A percentile compares a stretch with the other conserved stretches of the same genome.
These are phyloP conservation scores for Viola pubescens DNA, from an alignment of 441 rosid species.

Conservation along the genomic window DNA sequence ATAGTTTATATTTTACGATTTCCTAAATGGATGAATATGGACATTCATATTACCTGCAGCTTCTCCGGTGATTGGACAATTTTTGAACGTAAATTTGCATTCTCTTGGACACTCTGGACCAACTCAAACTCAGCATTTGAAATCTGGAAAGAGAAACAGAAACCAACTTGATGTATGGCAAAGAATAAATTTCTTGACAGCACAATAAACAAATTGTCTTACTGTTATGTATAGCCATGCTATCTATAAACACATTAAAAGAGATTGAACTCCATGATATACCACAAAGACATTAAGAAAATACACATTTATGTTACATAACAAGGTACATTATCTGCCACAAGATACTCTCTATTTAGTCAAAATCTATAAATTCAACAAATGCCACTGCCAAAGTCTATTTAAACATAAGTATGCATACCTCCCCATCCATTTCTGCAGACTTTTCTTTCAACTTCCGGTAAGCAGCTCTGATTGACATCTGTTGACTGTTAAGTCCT, in stretches of 20 bases:
- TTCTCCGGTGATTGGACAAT: constrained; percentile 94
- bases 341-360: background rate
- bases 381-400: background rate
- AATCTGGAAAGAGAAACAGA: constrained; percentile 37
- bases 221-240: background rate
- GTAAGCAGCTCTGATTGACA: constrained; percentile 44
- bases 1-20: background rate
- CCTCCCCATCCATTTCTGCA: constrained; percentile 56
- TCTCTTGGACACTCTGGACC: constrained; percentile 74
- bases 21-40: background rate
- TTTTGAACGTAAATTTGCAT: constrained; percentile 63
- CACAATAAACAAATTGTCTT: too few species aligned
- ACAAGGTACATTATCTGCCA: background rate
- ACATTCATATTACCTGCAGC: constrained; percentile 47
- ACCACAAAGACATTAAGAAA: too few species aligned
- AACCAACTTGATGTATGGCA: background rate
- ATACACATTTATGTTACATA: background rate
- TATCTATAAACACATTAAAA: background rate
- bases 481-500: constrained; percentile 65
- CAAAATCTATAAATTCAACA: background rate
- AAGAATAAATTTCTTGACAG: too few species aligned
- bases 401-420: constrained; percentile 18
- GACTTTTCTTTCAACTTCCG: constrained; percentile 54
- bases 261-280: too few species aligned
- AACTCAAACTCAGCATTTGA: constrained; percentile 71